These are phyloP conservation scores for Dothideomycetidae sp. DNA, from an alignment of 2,329 filamentous ascomycete genomes.

Conservation along the genomic window DNA sequence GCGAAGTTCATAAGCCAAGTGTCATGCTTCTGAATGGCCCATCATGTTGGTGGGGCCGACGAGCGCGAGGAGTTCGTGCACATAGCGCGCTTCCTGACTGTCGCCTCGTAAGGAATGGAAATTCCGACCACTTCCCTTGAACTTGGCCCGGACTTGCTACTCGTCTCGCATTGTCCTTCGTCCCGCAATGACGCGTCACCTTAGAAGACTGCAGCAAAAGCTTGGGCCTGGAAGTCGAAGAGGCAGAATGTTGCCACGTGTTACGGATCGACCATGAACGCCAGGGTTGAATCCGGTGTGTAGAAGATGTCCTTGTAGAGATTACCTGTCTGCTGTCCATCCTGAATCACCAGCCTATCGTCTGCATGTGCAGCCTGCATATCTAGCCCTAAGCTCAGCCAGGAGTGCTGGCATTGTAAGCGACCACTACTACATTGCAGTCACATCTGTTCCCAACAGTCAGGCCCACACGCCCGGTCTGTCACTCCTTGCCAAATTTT, in stretches of 20 bases:
- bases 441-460: too few species aligned
- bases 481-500: too few species aligned
- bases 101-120: slow-evolving; percentile 31
- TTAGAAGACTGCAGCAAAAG: slow-evolving; percentile 42
- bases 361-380: slow-evolving; percentile 33
- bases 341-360: slow-evolving; percentile 44
- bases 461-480: too few species aligned
- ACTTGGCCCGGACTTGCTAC: slow-evolving; percentile 23
- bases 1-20: too few species aligned
- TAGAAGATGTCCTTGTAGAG: slow-evolving; percentile 60
- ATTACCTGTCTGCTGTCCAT: slow-evolving; percentile 50
- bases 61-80: slow-evolving; percentile 26
- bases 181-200: slow-evolving; percentile 37
- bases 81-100: slow-evolving; percentile 27
- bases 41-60: slow-evolving; percentile 27
- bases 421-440: too few species aligned
- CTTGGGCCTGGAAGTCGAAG: slow-evolving; percentile 56
- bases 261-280: slow-evolving; percentile 45
- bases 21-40: too few species aligned
- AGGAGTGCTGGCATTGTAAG: too few species aligned
- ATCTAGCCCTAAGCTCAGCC: too few species aligned
- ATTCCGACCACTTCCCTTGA: slow-evolving; percentile 28
- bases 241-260: slow-evolving; percentile 54
- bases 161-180: slow-evolving; percentile 26
- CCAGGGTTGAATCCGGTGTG: slow-evolving; percentile 48